Evolutionary conservation across 2,329 filamentous ascomycete genomes (phyloP).

Genomic region (Chaetomium olivaceum): DNA sequence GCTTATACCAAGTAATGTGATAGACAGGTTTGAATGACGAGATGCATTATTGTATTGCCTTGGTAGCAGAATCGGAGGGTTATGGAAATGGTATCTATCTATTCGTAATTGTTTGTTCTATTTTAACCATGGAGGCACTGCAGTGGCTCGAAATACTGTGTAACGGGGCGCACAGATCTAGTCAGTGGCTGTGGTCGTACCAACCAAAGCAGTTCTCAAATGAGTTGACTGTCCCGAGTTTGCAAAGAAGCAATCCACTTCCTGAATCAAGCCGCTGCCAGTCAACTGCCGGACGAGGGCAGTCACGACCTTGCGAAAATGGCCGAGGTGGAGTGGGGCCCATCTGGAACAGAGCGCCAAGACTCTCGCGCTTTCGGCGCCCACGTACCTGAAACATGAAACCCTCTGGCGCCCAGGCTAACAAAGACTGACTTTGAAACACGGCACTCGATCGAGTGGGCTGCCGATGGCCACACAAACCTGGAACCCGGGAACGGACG

Average conservation of each 20-base stretch:
- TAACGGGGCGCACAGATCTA: not conserved
- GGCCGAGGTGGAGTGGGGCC: not conserved
- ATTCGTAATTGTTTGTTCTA: too few relatives aligned
- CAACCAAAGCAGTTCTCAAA: not conserved
- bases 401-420: constrained; percentile 15
- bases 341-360: not conserved
- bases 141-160: not conserved
- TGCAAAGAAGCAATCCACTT: not conserved
- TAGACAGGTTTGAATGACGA: not conserved
- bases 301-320: not conserved
- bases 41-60: not conserved
- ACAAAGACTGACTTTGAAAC: constrained; percentile 22
- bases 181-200: not conserved
- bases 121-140: too few relatives aligned
- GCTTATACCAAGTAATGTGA: not conserved
- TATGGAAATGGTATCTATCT: not conserved
- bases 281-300: not conserved
- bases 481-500: constrained; percentile 7
- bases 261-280: not conserved
- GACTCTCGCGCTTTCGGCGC: constrained; percentile 4
- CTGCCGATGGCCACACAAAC: constrained; percentile 10
- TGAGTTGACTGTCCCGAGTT: not conserved
- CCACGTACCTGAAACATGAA: constrained; percentile 26
- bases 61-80: not conserved
- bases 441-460: constrained; percentile 16